Evolutionary conservation across 257 asterid genomes (phyloP).

Genomic region (Primulina tabacum): DNA sequence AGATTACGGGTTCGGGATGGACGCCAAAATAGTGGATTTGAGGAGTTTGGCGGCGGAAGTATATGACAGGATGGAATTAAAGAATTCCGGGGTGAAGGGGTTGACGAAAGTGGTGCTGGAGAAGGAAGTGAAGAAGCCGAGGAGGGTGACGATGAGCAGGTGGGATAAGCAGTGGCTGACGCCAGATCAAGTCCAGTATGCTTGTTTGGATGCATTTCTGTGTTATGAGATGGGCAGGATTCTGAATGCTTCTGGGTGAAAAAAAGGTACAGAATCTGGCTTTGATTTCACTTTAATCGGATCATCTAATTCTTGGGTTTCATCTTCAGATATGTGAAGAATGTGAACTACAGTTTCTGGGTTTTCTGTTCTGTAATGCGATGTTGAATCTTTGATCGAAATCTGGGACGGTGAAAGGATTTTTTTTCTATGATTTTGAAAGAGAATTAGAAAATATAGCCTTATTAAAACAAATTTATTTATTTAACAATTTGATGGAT

Average conservation of each 20-base stretch:
- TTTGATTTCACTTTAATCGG: too few relatives aligned
- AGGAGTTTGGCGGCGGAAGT: slow-evolving; percentile 1
- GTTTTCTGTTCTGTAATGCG: too few relatives aligned
- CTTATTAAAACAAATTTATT: too few relatives aligned
- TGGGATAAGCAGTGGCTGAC: slow-evolving; percentile 11
- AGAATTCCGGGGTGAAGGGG: slow-evolving; percentile 8
- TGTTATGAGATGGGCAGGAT: not conserved
- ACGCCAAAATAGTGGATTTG: slow-evolving; percentile 1
- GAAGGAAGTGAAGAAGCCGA: not conserved
- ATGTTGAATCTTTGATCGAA: too few relatives aligned
- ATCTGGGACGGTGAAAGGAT: too few relatives aligned
- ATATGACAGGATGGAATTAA: not conserved
- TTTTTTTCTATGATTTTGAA: too few relatives aligned
- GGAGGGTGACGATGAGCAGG: slow-evolving; percentile 1
- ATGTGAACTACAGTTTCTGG: too few relatives aligned
- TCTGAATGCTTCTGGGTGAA: not conserved
- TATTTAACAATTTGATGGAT: too few relatives aligned
- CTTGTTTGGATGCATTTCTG: slow-evolving; percentile 20
- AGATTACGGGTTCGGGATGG: slow-evolving; percentile 1
- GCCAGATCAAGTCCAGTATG: slow-evolving; percentile 17
- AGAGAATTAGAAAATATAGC: too few relatives aligned
- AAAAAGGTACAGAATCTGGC: too few relatives aligned
- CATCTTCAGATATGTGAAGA: too few relatives aligned
- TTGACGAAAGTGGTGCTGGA: slow-evolving; percentile 14
- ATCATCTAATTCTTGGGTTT: too few relatives aligned